Percentiles rank a stretch among this genome's conserved stretches.
phyloP scores from a whole-genome alignment of 805 yeast species.

The Pichia nakasei region DNA sequence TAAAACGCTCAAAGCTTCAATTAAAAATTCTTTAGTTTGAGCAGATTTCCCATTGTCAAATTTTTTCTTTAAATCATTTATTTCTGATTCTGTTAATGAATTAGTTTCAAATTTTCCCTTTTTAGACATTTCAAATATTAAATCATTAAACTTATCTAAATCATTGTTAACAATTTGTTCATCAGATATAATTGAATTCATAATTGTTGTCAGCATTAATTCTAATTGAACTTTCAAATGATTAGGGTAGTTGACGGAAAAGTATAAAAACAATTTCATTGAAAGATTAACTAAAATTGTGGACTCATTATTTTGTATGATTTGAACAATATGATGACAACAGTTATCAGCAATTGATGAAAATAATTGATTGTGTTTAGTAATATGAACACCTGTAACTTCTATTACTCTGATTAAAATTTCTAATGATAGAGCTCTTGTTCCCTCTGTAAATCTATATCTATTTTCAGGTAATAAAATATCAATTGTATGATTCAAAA shows the following conservation, averaged over 20 bases:
- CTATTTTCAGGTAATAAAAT: slow-evolving; percentile 77
- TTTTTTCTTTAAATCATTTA: slow-evolving; percentile 21
- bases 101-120: slow-evolving; percentile 20
- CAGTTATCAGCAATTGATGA: slow-evolving; percentile 67
- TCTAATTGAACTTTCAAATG: slow-evolving; percentile 76
- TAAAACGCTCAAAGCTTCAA: slow-evolving; percentile 73
- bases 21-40: slow-evolving; percentile 64
- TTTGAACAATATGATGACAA: slow-evolving; percentile 76
- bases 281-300: slow-evolving; percentile 66
- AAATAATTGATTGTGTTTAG: slow-evolving; percentile 56
- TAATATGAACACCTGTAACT: slow-evolving; percentile 59
- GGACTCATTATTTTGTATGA: slow-evolving; percentile 67
- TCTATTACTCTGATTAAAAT: slow-evolving; percentile 75
- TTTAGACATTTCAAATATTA: slow-evolving; percentile 23
- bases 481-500: slow-evolving; percentile 64
- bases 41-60: slow-evolving; percentile 40
- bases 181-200: slow-evolving; percentile 32
- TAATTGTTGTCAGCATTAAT: slow-evolving; percentile 53
- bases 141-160: slow-evolving; percentile 20
- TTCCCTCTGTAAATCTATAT: slow-evolving; percentile 76
- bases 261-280: slow-evolving; percentile 63
- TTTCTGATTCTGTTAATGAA: slow-evolving; percentile 19
- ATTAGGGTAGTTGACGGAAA: slow-evolving; percentile 57
- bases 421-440: slow-evolving; percentile 74
- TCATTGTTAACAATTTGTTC: slow-evolving; percentile 19